Base-by-base conservation (phyloP, 2,329 filamentous ascomycete species). In the Trichoderma citrinoviride region DNA sequence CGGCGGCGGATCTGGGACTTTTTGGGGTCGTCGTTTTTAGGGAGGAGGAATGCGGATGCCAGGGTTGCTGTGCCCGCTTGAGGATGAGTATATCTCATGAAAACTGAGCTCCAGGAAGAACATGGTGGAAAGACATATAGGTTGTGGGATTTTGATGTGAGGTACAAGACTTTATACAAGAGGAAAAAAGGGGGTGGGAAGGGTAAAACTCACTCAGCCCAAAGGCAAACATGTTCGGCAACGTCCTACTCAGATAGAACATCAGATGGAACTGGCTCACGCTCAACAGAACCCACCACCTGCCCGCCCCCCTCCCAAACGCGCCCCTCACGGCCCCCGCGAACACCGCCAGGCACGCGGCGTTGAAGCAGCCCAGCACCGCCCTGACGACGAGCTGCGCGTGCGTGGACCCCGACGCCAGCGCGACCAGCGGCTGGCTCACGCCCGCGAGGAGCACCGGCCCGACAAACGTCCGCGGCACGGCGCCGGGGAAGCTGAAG, bases 211-310 rank as follows among this genome's bases (percentile, higher is more conserved):
- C 81, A 94, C 90, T 92, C 65, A 97, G 79, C 10, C 87, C 86
- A 79, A 98, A 95, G 21, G 95, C 93, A 78, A 97, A 96, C 90
- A 96, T 97, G 75, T 99, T 99, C 2, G 95, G 95, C 69, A 99
- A 79, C 2, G 93, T 95, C 67, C 95, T 85, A 17, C 93, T 95
- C 15, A 93, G 90, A 80, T 99, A 99, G 77, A 92, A 99, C 67
- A 95, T 83, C 67, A 96, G 80, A 78, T 99, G 95, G 73, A 99
- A 99, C 77, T 98, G 94, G 76, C 87, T 89, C 1, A 86, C 85
- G 73, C 93, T 90, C 61, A 98, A 82, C 44, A 91, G 67, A 4
- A 90, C 78, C 79, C 90, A 99, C 93, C 94, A 98, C 63, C 87
- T 82, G 5, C 87, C 90, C 3, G 88, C 85, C 5, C 81, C 81